Percentiles rank a stretch among this genome's conserved stretches.
These are phyloP conservation scores for Solanum pimpinellifolium DNA, from an alignment of 257 asterid genomes.

Conservation along the genomic window DNA sequence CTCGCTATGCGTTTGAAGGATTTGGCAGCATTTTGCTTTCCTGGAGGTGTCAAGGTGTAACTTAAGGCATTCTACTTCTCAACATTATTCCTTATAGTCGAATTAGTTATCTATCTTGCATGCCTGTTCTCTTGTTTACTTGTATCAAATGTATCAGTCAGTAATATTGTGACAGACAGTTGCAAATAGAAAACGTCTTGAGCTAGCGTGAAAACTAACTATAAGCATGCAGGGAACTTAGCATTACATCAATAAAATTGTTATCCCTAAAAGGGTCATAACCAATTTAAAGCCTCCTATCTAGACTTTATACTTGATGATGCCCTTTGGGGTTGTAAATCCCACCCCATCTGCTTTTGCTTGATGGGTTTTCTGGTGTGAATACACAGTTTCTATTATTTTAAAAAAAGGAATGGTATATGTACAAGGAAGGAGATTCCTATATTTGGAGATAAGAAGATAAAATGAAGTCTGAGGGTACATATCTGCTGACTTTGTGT, in stretches of 20 bases:
- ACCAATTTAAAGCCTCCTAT: neutral
- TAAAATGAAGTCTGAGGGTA: neutral
- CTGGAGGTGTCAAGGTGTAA: slow-evolving; percentile 72
- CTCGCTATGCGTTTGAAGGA: slow-evolving; percentile 52
- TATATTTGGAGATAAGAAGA: neutral
- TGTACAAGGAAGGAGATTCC: neutral
- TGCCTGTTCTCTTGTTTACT: neutral
- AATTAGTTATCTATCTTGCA: neutral
- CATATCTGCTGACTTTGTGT: neutral
- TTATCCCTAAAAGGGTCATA: neutral
- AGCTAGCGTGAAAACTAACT: neutral
- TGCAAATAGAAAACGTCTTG: neutral
- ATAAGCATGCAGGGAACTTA: neutral
- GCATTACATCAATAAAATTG: neutral
- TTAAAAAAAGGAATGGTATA: neutral
- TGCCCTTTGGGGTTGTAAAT: too few relatives aligned
- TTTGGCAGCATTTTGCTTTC: slow-evolving; percentile 87
- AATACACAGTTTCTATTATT: too few relatives aligned
- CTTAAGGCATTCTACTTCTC: neutral
- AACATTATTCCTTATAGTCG: neutral
- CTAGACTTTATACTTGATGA: too few relatives aligned
- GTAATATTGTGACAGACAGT: neutral
- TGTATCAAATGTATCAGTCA: neutral
- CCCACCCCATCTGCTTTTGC: too few relatives aligned
- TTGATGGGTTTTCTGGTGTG: too few relatives aligned